phyloP scores from a whole-genome alignment of 305 asterid species.

The Fraxinus albicans region DNA sequence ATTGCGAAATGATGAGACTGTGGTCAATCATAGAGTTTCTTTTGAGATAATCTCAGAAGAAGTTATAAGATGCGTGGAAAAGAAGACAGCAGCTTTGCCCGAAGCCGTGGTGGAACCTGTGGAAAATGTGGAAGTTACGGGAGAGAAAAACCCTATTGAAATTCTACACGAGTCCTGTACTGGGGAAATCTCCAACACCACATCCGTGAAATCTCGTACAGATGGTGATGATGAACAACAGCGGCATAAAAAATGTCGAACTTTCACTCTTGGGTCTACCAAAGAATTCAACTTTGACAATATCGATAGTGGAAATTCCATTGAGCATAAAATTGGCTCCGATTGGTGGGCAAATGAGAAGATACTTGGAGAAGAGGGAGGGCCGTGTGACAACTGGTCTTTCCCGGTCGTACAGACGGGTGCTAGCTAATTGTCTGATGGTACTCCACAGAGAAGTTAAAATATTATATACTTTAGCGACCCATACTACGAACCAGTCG shows the following conservation, averaged over 20 bases:
- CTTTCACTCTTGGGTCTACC: conserved; percentile 74
- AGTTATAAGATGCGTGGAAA: conserved; percentile 59
- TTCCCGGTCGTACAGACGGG: conserved; percentile 66
- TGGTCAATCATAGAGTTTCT: conserved; percentile 63
- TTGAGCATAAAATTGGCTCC: conserved; percentile 41
- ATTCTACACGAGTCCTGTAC: conserved; percentile 18
- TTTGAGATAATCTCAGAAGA: conserved; percentile 70
- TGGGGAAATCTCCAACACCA: conserved; percentile 31
- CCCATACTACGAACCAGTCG: background rate
- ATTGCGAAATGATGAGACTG: conserved; percentile 35
- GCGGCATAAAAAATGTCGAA: conserved; percentile 46
- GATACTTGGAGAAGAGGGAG: conserved; percentile 44
- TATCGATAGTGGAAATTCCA: conserved; percentile 45
- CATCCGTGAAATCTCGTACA: conserved; percentile 27
- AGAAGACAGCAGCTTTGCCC: conserved; percentile 35
- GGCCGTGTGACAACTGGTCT: conserved; percentile 53
- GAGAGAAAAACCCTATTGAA: conserved; percentile 28
- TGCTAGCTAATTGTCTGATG: conserved; percentile 34
- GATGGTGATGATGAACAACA: conserved; percentile 38
- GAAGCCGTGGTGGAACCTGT: conserved; percentile 28
- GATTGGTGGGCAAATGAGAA: conserved; percentile 91
- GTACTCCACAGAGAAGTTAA: conserved; percentile 10
- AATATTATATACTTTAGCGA: background rate
- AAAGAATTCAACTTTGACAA: conserved; percentile 82
- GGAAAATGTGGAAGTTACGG: conserved; percentile 28